Evolutionary conservation across 768 basidiomycete species (phyloP).

Genomic region (Mycena venus): DNA sequence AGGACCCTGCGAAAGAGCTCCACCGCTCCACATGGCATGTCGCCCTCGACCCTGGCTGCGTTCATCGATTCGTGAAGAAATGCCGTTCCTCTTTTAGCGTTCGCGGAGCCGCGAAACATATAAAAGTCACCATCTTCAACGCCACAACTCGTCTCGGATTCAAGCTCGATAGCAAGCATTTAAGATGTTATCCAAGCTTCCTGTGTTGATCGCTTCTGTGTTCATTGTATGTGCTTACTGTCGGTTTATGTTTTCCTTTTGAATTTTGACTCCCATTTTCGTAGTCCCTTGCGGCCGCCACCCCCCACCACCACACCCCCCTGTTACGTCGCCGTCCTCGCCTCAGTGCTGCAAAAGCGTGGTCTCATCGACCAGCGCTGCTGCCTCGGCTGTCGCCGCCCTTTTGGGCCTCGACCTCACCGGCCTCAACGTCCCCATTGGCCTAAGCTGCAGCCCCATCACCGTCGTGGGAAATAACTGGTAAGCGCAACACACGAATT

Average conservation of each 20-base stretch:
- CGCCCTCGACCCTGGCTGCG: not conserved
- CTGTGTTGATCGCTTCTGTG: not conserved
- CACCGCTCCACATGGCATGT: not conserved
- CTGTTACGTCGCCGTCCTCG: not conserved
- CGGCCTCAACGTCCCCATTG: not conserved
- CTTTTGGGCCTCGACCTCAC: not conserved
- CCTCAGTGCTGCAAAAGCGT: not conserved
- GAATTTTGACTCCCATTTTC: not conserved
- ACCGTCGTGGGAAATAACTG: not conserved
- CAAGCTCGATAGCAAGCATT: not conserved
- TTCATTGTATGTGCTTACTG: not conserved
- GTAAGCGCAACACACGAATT: too few relatives aligned
- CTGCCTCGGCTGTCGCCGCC: not conserved
- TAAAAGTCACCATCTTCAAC: not conserved
- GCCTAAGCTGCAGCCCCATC: not conserved
- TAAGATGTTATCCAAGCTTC: not conserved
- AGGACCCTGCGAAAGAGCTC: not conserved
- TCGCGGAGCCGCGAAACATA: not conserved
- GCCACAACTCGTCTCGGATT: not conserved
- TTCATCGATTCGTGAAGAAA: too few relatives aligned
- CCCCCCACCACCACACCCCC: not conserved
- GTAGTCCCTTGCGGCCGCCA: conserved; percentile 2
- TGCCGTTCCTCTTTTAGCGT: not conserved
- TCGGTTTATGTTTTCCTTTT: not conserved
- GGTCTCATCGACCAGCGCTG: not conserved